Evolutionary conservation across 208 protist species (phyloP).

Genomic region (Vickermania spadyakhi): DNA sequence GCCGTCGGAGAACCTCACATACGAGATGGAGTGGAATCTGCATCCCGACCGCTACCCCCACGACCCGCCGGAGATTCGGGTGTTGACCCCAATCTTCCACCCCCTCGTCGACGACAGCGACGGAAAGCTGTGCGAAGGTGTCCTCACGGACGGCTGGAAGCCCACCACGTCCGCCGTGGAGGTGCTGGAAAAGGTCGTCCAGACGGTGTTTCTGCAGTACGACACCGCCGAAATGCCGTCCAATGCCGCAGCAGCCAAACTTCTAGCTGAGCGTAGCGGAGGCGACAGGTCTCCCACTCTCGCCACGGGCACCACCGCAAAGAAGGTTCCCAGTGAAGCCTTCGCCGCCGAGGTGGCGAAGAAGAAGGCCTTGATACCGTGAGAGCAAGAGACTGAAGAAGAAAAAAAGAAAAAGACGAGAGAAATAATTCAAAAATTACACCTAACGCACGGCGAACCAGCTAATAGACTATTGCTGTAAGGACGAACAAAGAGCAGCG

Average conservation of each 20-base stretch:
- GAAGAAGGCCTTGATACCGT: not conserved
- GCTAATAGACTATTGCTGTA: no score
- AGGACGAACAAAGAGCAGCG: no score
- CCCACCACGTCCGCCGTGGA: constrained; percentile 22
- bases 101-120: constrained; percentile 29
- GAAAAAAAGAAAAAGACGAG: constrained; percentile 7
- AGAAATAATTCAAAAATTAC: no score
- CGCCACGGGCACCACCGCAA: not conserved
- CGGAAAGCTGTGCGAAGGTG: constrained; percentile 36
- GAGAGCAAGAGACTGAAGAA: not conserved
- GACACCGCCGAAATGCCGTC: constrained; percentile 13
- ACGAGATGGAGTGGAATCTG: constrained; percentile 33
- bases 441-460: no score
- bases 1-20: constrained; percentile 6
- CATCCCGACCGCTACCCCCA: constrained; percentile 44
- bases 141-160: constrained; percentile 35
- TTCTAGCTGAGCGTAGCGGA: constrained; percentile 8
- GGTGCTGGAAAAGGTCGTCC: constrained; percentile 21
- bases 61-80: constrained; percentile 30
- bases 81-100: constrained; percentile 50
- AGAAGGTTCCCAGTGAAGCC: not conserved
- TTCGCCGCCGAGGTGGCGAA: not conserved
- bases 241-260: constrained; percentile 28
- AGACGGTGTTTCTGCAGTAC: constrained; percentile 37
- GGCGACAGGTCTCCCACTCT: not conserved